phyloP scores from a whole-genome alignment of 805 yeast species.

The Spathaspora hagerdaliae region DNA sequence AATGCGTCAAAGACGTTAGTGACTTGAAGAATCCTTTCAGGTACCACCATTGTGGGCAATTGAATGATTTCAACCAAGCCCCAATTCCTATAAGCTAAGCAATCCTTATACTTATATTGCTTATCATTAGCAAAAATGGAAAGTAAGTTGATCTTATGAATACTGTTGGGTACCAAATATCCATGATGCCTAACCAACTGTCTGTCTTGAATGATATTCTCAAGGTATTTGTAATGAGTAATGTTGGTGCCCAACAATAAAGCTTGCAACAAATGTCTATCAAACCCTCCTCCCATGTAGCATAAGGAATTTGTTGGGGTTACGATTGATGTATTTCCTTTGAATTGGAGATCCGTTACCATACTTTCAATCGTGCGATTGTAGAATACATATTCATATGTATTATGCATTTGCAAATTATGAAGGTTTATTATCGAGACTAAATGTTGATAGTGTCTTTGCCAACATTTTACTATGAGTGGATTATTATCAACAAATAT shows the following conservation, averaged over 20 bases:
- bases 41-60: slow-evolving; percentile 24
- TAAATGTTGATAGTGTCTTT: slow-evolving; percentile 1
- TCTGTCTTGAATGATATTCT: slow-evolving; percentile 13
- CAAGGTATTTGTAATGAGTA: slow-evolving; percentile 10
- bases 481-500: slow-evolving; percentile 7
- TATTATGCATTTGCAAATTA: neutral
- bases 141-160: slow-evolving; percentile 11
- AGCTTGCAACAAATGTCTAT: slow-evolving; percentile 15
- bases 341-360: neutral
- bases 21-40: slow-evolving; percentile 9
- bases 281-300: slow-evolving; percentile 28
- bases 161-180: slow-evolving; percentile 14
- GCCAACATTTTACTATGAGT: slow-evolving; percentile 5
- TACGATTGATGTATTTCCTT: slow-evolving; percentile 11
- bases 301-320: slow-evolving; percentile 23
- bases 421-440: neutral
- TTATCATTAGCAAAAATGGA: slow-evolving; percentile 1
- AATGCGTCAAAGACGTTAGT: slow-evolving; percentile 14
- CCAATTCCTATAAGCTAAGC: slow-evolving; percentile 8
- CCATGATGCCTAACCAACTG: slow-evolving; percentile 13
- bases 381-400: slow-evolving; percentile 3
- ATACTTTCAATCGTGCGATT: slow-evolving; percentile 2
- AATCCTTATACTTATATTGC: slow-evolving; percentile 3
- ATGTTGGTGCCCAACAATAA: slow-evolving; percentile 6
- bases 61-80: slow-evolving; percentile 6